Evolutionary conservation across 768 basidiomycete species (phyloP), one percentile per base, ranked within the genome.

Genomic region (Naganishia randhawae): DNA sequence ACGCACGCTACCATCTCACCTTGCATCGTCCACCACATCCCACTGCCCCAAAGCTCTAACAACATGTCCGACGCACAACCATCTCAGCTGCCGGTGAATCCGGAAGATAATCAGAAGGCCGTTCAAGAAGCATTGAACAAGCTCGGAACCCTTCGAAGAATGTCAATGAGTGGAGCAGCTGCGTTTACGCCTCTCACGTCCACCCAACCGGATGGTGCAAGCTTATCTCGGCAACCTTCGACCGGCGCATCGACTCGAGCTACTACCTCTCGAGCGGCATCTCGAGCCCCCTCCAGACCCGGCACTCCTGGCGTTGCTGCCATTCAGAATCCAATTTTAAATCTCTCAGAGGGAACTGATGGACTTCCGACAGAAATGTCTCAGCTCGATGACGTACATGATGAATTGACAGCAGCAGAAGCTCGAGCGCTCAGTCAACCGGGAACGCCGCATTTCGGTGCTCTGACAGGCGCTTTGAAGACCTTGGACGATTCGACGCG

Each of bases 371-470:
- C 33, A 27, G 31, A 33, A 8, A 48, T 64, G 45, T 32, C 33
- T 2, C 45, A 19, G 45, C 45, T 50, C 14, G 45, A 64, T 45
- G 66, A 52, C 17, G 50, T 0, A 3, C 22, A 37, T 31, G 57
- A 51, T 16, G 55, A 27, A 22, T 22, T 68, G n/a, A 62, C 57
- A 1, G 37, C 55, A 9, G 42, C 42, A 35, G 57, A 68, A 32
- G 57, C 55, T 39, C 42, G 57, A 25, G 55, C 67, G 25, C 57
- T 62, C 50, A 50, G 48, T 35, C 74, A 68, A 14, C 78, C 78
- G 41, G 74, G 74, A n/a, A 79, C 77, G 45, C 78, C 78, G 16
- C 78, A 79, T 66, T 79, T 79, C 68, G 78, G 78, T 3, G 78
- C 78, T 53, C 77, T 78, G 67, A 74, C 77, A 2, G 77, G 72